Evolutionary conservation across 148 eudicot species (phyloP).

Genomic region (Amaranthus cruentus): DNA sequence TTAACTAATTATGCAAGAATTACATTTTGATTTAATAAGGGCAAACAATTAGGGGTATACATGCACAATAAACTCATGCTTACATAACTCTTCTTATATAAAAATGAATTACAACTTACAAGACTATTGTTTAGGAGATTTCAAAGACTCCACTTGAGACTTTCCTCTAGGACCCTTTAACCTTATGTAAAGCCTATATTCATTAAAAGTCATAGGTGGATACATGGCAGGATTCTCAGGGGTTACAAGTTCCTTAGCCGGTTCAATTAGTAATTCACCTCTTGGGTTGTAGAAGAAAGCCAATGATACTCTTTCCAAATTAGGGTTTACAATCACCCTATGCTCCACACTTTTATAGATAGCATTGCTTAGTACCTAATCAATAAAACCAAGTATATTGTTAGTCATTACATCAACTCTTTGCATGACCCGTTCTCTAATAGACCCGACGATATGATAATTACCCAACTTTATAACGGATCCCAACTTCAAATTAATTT

Average conservation of each 20-base stretch:
- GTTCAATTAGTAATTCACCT: constrained; percentile 55
- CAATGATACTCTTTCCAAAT: constrained; percentile 55
- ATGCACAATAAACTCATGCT: background rate
- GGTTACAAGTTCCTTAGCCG: constrained; percentile 49
- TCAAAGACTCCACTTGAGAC: constrained; percentile 61
- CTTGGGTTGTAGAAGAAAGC: constrained; percentile 84
- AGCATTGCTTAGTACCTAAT: constrained; percentile 73
- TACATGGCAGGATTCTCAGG: constrained; percentile 60
- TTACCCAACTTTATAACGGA: no score
- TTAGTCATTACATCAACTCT: background rate
- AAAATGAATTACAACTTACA: background rate
- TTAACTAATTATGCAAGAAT: constrained; percentile 2
- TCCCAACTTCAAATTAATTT: no score
- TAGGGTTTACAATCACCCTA: constrained; percentile 74
- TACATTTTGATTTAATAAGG: constrained; percentile 1
- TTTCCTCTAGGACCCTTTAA: constrained; percentile 73
- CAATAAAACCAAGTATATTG: background rate
- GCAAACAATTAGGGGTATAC: background rate
- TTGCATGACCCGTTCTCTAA: no score
- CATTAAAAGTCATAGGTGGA: constrained; percentile 62
- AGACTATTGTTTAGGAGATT: constrained; percentile 31
- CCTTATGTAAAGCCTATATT: constrained; percentile 69
- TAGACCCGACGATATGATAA: no score
- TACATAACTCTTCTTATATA: background rate
- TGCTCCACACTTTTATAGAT: constrained; percentile 84